Evolutionary conservation across 139 green algal genomes (phyloP).

Genomic region (Tetraselmis striata): DNA sequence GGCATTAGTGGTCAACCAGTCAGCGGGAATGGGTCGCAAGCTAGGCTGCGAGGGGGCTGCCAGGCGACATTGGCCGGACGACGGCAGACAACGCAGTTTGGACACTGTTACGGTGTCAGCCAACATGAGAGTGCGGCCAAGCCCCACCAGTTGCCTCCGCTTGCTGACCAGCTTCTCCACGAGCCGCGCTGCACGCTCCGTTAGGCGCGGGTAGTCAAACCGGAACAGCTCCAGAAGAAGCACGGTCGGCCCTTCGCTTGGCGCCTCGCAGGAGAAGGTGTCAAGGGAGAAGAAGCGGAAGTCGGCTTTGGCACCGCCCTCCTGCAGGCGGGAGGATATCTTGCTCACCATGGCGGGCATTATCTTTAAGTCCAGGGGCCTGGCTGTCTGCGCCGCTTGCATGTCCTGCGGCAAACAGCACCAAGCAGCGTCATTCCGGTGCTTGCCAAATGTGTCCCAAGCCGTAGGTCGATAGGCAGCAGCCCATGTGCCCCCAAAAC

Average conservation of each 20-base stretch:
- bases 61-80: neutral
- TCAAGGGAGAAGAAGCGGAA: neutral
- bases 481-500: too few species aligned
- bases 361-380: neutral
- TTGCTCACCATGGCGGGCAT: neutral
- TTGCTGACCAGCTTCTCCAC: neutral
- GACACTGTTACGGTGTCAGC: too few species aligned
- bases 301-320: neutral
- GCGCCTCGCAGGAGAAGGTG: neutral
- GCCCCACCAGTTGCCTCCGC: neutral
- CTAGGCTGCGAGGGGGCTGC: too few species aligned
- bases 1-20: too few species aligned
- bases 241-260: neutral
- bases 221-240: neutral
- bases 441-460: too few species aligned
- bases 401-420: too few species aligned
- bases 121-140: too few species aligned
- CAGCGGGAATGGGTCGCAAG: too few species aligned
- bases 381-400: too few species aligned
- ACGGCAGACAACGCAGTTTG: constrained; percentile 1
- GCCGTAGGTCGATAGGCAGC: too few species aligned
- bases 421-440: too few species aligned
- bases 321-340: neutral
- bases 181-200: neutral
- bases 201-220: neutral